Percentiles rank a stretch among this genome's conserved stretches.
These are phyloP conservation scores for Starmerella scarabaei DNA, from an alignment of 805 yeast genomes.

Conservation along the genomic window DNA sequence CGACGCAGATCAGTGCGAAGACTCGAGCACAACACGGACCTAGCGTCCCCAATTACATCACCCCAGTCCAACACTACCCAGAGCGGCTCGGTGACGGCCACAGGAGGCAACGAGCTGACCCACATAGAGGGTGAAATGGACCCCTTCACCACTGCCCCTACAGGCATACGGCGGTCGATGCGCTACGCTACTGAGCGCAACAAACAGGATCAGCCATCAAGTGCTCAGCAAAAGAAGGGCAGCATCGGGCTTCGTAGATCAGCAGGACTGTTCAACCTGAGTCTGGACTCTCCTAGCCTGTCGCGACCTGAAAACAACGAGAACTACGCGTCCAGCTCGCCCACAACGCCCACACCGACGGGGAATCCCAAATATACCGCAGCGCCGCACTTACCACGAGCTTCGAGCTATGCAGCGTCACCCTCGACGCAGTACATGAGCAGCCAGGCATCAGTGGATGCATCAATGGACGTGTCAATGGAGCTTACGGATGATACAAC, in stretches of 20 bases:
- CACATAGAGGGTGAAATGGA: slow-evolving; percentile 6
- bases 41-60: background rate
- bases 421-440: background rate
- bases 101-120: background rate
- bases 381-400: background rate
- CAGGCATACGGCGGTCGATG: slow-evolving; percentile 1
- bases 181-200: slow-evolving; percentile 1
- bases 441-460: background rate
- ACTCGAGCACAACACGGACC: background rate
- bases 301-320: background rate
- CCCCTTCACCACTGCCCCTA: slow-evolving; percentile 9
- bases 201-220: slow-evolving; percentile 5
- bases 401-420: background rate
- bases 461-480: background rate
- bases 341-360: slow-evolving; percentile 4
- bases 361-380: slow-evolving; percentile 3
- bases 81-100: background rate
- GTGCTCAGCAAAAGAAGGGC: background rate
- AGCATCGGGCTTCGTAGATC: slow-evolving; percentile 27
- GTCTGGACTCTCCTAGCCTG: slow-evolving; percentile 24
- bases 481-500: background rate
- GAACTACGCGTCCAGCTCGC: background rate
- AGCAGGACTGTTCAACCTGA: slow-evolving; percentile 31
- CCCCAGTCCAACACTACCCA: background rate
- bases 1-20: background rate